These are phyloP conservation scores for Gracilaria gracilis DNA, from an alignment of 23 red algal species.

Conservation along the genomic window DNA sequence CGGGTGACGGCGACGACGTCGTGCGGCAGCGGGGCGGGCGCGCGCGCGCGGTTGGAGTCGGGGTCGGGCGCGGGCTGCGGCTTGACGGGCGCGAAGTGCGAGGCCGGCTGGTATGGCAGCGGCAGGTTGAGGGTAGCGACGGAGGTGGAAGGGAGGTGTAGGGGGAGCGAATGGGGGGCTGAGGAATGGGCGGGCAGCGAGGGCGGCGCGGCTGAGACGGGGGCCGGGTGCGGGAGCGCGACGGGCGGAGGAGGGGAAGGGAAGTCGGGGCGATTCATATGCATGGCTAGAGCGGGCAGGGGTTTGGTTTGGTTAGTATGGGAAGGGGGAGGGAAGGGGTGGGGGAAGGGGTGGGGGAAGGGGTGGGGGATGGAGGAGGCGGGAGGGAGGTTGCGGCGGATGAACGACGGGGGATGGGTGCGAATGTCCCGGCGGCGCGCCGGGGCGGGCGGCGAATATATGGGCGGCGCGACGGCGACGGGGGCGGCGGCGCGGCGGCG, in stretches of 20 bases:
- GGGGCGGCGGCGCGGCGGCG: neutral
- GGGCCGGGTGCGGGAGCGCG: conserved; percentile 19
- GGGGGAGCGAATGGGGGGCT: neutral
- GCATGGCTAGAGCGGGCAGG: conserved; percentile 13
- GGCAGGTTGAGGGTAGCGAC: conserved; percentile 9
- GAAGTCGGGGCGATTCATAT: conserved; percentile 12
- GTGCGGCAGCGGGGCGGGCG: neutral
- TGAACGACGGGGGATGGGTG: too few species aligned
- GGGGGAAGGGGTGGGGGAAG: neutral
- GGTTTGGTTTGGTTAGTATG: neutral
- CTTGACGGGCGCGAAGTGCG: conserved; percentile 4
- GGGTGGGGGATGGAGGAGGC: neutral
- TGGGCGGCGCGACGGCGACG: neutral
- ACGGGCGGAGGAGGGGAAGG: conserved; percentile 21
- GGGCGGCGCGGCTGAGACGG: conserved; percentile 8
- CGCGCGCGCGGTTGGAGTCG: neutral
- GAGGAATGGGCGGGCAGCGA: conserved; percentile 11
- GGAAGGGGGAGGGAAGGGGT: neutral
- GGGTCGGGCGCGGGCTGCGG: neutral
- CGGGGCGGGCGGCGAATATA: neutral
- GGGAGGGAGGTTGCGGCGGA: neutral
- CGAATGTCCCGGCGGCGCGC: too few species aligned
- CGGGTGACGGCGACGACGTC: conserved; percentile 9
- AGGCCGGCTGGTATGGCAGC: neutral
- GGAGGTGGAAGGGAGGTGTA: conserved; percentile 13